phyloP scores from a whole-genome alignment of 495 filamentous ascomycete genomes.

The Hyaloscypha variabilis region DNA sequence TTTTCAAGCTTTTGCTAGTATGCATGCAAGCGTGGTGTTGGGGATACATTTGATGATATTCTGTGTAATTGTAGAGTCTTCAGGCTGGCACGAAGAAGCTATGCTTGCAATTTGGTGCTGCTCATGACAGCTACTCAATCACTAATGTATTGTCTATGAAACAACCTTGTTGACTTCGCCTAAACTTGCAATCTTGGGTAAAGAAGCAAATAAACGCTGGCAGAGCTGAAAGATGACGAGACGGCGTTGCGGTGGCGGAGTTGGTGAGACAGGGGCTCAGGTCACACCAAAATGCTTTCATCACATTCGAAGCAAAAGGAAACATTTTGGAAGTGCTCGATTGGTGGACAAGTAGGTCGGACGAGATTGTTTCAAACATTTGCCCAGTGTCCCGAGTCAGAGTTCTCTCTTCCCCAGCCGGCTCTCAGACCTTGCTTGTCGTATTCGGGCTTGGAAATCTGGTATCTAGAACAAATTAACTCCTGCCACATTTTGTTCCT shows the following conservation, averaged over 20 bases:
- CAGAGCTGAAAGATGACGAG: not conserved
- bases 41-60: not conserved
- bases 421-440: not conserved
- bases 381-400: not conserved
- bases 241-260: not conserved
- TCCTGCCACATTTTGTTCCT: not conserved
- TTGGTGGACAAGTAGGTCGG: not conserved
- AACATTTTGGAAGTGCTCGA: not conserved
- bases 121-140: not conserved
- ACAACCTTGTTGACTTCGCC: not conserved
- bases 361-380: not conserved
- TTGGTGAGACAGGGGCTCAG: not conserved
- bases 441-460: not conserved
- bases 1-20: not conserved
- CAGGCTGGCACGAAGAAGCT: not conserved
- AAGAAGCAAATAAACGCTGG: not conserved
- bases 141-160: constrained; percentile 1
- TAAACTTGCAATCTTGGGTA: not conserved
- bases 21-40: not conserved
- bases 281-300: not conserved
- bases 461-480: not conserved
- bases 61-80: not conserved
- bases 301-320: not conserved
- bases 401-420: not conserved
- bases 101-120: not conserved